Conservation (phyloP, 345 rosid genomes). For the Eucalyptus polybractea region DNA sequence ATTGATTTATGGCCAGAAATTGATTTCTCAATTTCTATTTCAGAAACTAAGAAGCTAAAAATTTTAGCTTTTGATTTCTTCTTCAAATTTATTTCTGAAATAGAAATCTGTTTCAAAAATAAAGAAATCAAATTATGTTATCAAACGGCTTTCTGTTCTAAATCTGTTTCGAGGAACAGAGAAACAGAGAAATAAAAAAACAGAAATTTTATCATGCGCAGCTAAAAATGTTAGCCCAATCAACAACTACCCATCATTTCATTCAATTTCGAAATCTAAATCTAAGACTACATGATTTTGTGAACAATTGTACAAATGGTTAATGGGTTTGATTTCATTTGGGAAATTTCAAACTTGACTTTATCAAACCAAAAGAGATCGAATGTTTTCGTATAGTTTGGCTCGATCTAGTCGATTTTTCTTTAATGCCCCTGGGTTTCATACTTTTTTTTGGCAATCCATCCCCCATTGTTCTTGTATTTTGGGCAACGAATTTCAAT, state of each 20-base stretch:
- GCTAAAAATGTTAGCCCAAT: background rate
- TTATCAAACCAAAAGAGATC: background rate
- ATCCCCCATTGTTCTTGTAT: background rate
- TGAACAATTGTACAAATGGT: background rate
- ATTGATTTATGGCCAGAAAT: too few species aligned
- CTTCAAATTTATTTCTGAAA: too few species aligned
- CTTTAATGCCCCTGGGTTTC: background rate
- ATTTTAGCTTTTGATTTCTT: too few species aligned
- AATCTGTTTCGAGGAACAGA: too few species aligned
- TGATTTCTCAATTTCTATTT: too few species aligned
- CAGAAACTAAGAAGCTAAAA: too few species aligned
- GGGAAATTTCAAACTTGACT: background rate
- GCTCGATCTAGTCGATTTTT: background rate
- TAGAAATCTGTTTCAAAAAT: too few species aligned
- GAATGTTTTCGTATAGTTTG: background rate
- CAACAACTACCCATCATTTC: background rate
- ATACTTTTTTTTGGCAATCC: background rate
- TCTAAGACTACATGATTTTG: background rate
- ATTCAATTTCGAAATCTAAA: background rate
- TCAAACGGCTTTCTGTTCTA: too few species aligned
- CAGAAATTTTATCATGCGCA: too few species aligned
- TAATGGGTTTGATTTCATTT: background rate
- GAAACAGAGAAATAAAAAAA: too few species aligned
- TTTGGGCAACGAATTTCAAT: background rate
- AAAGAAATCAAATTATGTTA: too few species aligned